Evolutionary conservation across 495 filamentous ascomycete genomes (phyloP).

Genomic region (Corynascus novoguineensis): DNA sequence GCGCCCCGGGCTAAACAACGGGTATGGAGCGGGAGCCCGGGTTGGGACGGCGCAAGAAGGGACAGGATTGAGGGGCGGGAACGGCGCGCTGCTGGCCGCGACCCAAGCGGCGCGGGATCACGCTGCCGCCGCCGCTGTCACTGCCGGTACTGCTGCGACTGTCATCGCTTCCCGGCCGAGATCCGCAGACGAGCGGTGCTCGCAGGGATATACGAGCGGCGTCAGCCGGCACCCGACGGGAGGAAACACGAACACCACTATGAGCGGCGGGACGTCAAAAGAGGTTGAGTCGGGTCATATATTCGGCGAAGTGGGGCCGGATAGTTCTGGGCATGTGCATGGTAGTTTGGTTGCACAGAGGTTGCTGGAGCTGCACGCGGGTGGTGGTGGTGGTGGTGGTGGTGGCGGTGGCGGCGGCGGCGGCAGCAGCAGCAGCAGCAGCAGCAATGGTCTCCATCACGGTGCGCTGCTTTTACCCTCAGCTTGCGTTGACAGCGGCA

Average conservation of each 20-base stretch:
- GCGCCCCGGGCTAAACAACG: not conserved
- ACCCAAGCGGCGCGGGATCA: conserved; percentile 27
- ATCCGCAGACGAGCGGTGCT: conserved; percentile 15
- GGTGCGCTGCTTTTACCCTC: conserved; percentile 18
- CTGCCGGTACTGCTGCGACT: not conserved
- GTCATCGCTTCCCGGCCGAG: not conserved
- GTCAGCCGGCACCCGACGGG: not conserved
- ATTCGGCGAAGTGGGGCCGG: too few species aligned
- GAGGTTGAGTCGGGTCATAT: not conserved
- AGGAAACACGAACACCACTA: not conserved
- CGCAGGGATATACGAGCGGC: conserved; percentile 4
- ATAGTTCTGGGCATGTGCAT: not conserved
- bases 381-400: not conserved
- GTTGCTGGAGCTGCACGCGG: conserved; percentile 9
- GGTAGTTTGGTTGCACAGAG: conserved; percentile 10
- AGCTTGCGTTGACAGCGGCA: conserved; percentile 12
- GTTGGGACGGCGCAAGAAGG: too few species aligned
- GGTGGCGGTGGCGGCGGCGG: too few species aligned
- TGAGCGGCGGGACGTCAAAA: not conserved
- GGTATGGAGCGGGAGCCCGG: not conserved
- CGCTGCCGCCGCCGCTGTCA: not conserved
- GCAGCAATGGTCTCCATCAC: not conserved
- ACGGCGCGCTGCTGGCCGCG: conserved; percentile 49
- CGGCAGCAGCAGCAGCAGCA: too few species aligned
- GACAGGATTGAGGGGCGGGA: conserved; percentile 20